These are phyloP conservation scores for Fusarium goolgardi DNA, from an alignment of 2,329 filamentous ascomycete species.

Conservation along the genomic window DNA sequence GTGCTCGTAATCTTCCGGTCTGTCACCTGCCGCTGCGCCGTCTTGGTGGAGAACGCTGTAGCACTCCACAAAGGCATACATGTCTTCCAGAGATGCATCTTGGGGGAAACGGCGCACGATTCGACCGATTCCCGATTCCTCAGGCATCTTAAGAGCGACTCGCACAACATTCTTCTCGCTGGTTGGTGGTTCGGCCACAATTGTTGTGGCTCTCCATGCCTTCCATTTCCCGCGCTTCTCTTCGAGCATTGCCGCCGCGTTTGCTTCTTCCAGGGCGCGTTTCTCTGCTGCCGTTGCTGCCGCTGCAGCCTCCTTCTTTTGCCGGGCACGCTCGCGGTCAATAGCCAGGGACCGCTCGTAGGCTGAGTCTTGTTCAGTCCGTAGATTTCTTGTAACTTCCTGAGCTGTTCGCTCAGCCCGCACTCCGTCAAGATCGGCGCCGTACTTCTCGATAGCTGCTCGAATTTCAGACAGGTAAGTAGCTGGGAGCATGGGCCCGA, in stretches of 20 bases:
- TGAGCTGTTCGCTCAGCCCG: conserved; percentile 83
- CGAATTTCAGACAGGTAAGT: conserved; percentile 83
- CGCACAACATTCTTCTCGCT: conserved; percentile 76
- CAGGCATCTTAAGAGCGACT: conserved; percentile 73
- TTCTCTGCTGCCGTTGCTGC: conserved; percentile 75
- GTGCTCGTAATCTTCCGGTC: conserved; percentile 79
- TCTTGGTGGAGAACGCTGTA: conserved; percentile 71
- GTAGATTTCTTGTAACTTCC: conserved; percentile 80
- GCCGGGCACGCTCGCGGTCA: conserved; percentile 85
- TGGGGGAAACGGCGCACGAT: conserved; percentile 80
- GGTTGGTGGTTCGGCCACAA: conserved; percentile 74
- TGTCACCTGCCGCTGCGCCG: conserved; percentile 44
- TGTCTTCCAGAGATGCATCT: conserved; percentile 80
- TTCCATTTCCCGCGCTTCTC: conserved; percentile 75
- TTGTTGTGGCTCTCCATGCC: conserved; percentile 76
- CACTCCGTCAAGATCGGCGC: conserved; percentile 77
- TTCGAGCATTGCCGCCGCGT: conserved; percentile 65
- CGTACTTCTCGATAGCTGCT: conserved; percentile 78
- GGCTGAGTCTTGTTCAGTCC: conserved; percentile 90
- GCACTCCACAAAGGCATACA: conserved; percentile 97
- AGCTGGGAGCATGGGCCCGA: conserved; percentile 75
- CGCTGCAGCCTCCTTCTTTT: conserved; percentile 79
- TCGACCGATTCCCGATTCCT: conserved; percentile 71
- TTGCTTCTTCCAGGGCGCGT: conserved; percentile 68
- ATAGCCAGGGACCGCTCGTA: conserved; percentile 92